Evolutionary conservation across 345 rosid species (phyloP).

Genomic region (Mangifera indica): DNA sequence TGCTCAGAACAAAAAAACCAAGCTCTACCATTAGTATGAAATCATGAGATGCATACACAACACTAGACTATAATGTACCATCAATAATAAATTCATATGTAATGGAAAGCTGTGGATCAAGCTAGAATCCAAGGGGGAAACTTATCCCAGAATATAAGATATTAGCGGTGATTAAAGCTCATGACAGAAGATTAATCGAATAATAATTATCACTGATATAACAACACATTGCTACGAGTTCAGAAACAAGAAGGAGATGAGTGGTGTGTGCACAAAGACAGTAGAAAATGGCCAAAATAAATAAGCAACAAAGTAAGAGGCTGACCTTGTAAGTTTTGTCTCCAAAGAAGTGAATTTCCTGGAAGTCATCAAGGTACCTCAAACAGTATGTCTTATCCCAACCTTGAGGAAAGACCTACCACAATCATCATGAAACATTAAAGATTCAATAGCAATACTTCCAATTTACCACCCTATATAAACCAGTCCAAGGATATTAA

Average conservation of each 20-base stretch:
- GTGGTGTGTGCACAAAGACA: not conserved
- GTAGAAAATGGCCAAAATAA: not conserved
- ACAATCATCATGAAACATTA: not conserved
- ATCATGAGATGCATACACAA: not conserved
- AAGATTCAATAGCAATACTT: not conserved
- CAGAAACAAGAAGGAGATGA: not conserved
- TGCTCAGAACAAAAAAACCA: conserved; percentile 30
- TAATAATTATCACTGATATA: not conserved
- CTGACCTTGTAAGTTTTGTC: conserved; percentile 95
- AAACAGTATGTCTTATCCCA: conserved; percentile 99
- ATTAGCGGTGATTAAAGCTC: not conserved
- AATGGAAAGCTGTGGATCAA: not conserved
- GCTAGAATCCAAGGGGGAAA: not conserved
- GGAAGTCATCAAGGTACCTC: conserved; percentile 73
- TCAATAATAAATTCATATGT: conserved; percentile 1
- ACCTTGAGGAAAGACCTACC: conserved; percentile 88
- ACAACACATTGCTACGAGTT: not conserved
- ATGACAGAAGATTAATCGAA: not conserved
- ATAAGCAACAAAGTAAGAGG: not conserved
- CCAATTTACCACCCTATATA: not conserved
- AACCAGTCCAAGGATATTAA: conserved; percentile 17
- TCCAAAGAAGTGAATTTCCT: conserved; percentile 94
- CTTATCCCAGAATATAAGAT: not conserved
- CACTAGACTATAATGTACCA: not conserved
- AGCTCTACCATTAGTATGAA: not conserved